Evolutionary conservation across 2,329 filamentous ascomycete species (phyloP).

Genomic region (Xylariales sp.): DNA sequence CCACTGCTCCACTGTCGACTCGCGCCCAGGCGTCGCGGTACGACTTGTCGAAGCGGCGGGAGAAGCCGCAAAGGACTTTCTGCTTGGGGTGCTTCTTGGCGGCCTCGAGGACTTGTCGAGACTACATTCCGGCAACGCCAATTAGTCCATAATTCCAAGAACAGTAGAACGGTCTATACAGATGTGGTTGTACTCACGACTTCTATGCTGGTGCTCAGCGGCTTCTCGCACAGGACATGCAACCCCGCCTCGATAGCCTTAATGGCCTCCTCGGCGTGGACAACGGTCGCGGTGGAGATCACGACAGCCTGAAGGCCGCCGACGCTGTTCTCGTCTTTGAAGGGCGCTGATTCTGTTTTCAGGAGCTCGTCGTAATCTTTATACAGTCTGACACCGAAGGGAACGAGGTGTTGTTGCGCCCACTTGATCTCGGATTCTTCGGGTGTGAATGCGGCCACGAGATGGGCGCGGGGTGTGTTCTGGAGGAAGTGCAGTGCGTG

Average conservation of each 20-base stretch:
- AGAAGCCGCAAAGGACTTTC: conserved; percentile 65
- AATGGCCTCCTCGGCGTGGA: conserved; percentile 53
- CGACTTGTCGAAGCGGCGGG: conserved; percentile 60
- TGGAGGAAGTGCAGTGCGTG: conserved; percentile 45
- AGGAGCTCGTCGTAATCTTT: conserved; percentile 43
- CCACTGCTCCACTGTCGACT: conserved; percentile 50
- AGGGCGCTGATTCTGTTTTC: conserved; percentile 9
- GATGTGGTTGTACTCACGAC: conserved; percentile 38
- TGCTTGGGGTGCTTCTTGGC: conserved; percentile 50
- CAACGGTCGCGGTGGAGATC: conserved; percentile 39
- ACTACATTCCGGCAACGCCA: conserved; percentile 32
- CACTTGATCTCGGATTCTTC: conserved; percentile 39
- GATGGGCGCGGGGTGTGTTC: conserved; percentile 39
- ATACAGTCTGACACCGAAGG: conserved; percentile 40
- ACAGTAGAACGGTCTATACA: conserved; percentile 1
- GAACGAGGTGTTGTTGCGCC: conserved; percentile 38
- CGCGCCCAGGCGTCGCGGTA: conserved; percentile 56
- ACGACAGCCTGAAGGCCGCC: conserved; percentile 38
- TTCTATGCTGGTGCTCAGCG: conserved; percentile 52
- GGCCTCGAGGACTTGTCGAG: conserved; percentile 54
- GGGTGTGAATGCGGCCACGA: conserved; percentile 45
- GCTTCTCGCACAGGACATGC: conserved; percentile 58
- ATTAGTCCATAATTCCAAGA: background rate
- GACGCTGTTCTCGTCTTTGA: conserved; percentile 11
- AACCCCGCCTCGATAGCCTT: conserved; percentile 48